Evolutionary conservation across 2,329 filamentous ascomycete species (phyloP).

Genomic region (Trichoderma sp.): DNA sequence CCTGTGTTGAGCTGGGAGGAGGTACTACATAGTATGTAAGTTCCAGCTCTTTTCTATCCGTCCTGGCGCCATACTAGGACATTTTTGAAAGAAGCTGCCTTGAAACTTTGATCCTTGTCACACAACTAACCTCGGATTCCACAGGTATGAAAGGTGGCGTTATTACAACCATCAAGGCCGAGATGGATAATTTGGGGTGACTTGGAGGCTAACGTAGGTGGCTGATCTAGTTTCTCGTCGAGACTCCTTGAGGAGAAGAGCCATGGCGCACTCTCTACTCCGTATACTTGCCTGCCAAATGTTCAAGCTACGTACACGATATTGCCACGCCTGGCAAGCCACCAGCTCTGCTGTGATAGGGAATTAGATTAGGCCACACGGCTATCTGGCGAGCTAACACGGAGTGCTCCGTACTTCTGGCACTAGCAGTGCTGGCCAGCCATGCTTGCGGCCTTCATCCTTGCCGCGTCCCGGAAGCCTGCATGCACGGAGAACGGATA

Average conservation of each 20-base stretch:
- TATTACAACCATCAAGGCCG: neutral
- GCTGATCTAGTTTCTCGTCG: neutral
- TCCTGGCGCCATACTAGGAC: neutral
- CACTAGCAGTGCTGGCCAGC: neutral
- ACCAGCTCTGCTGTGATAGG: neutral
- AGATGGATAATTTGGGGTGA: neutral
- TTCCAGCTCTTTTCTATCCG: neutral
- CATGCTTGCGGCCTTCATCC: neutral
- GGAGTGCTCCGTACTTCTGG: conserved; percentile 15
- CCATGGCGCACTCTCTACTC: neutral
- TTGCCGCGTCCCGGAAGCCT: conserved; percentile 3
- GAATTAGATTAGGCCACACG: conserved; percentile 11
- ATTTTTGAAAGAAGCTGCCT: neutral
- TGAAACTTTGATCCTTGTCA: neutral
- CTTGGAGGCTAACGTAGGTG: neutral
- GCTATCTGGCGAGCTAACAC: conserved; percentile 16
- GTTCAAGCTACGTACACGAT: neutral
- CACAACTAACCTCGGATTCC: neutral
- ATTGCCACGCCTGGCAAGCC: neutral
- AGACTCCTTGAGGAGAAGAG: neutral
- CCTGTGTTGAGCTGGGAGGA: neutral
- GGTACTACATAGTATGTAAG: too few species aligned
- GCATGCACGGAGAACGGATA: conserved; percentile 2
- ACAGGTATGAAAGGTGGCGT: neutral
- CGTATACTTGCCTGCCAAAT: neutral